Evolutionary conservation across 805 yeast species (phyloP).

Genomic region (Candida ovalis): DNA sequence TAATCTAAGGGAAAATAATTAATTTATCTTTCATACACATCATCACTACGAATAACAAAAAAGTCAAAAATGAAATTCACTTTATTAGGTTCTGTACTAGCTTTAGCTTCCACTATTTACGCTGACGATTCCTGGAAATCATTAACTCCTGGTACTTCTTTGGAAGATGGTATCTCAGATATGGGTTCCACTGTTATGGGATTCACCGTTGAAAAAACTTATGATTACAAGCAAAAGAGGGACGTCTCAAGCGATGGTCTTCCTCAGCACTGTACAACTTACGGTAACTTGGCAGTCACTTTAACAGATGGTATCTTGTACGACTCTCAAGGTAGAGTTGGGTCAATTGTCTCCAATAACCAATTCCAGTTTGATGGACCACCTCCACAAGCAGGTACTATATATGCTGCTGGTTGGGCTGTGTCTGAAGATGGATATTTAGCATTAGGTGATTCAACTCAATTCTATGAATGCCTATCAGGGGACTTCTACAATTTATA

Average conservation of each 20-base stretch:
- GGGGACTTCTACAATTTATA: conserved; percentile 48
- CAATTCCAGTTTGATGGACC: conserved; percentile 46
- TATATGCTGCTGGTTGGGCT: conserved; percentile 37
- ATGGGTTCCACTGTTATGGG: background rate
- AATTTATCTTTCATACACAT: too few species aligned
- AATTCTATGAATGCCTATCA: conserved; percentile 42
- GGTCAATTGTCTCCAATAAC: conserved; percentile 47
- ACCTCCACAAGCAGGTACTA: conserved; percentile 8
- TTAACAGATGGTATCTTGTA: conserved; percentile 34
- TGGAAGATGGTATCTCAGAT: background rate
- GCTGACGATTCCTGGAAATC: background rate
- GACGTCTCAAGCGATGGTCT: background rate
- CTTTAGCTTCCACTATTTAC: background rate
- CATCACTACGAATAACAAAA: too few species aligned
- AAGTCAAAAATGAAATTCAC: background rate
- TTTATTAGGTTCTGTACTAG: background rate
- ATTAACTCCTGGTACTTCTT: background rate
- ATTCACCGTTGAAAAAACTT: background rate
- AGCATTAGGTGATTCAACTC: conserved; percentile 38
- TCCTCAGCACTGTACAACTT: conserved; percentile 1
- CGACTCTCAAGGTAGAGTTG: conserved; percentile 41
- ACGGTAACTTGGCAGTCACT: conserved; percentile 35
- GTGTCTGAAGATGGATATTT: conserved; percentile 35
- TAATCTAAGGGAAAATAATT: too few species aligned
- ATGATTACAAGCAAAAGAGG: background rate